A percentile compares a stretch with the other conserved stretches of the same genome.
Evolutionary conservation across 2,329 filamentous ascomycete genomes (phyloP).

Genomic region (Taxawa tesnikishii): DNA sequence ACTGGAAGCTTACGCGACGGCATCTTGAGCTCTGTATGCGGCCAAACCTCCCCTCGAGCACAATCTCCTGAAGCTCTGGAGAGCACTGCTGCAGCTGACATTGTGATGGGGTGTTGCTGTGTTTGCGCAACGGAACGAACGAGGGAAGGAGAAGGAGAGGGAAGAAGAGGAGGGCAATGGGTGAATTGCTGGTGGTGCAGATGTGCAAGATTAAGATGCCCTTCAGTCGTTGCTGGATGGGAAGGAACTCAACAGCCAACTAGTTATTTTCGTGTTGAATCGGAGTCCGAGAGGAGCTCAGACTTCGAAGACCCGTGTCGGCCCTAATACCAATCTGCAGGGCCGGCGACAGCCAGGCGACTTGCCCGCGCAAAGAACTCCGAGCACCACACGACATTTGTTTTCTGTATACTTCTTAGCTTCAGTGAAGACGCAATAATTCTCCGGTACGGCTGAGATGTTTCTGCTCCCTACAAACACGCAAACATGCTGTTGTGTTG

Average conservation of each 20-base stretch:
- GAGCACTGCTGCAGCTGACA: conserved; percentile 41
- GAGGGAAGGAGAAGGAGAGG: conserved; percentile 9
- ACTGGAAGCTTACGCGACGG: conserved; percentile 19
- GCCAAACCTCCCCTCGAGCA: conserved; percentile 20
- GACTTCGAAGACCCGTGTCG: too few species aligned
- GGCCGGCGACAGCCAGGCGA: too few species aligned
- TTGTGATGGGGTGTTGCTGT: conserved; percentile 21
- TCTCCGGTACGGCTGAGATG: too few species aligned
- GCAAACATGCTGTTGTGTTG: too few species aligned
- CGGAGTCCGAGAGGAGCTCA: too few species aligned
- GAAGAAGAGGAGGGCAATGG: conserved; percentile 5
- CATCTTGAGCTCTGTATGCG: conserved; percentile 19
- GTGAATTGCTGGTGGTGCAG: background rate
- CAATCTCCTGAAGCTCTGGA: conserved; percentile 32
- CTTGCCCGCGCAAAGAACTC: too few species aligned
- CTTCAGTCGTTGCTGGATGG: conserved; percentile 5
- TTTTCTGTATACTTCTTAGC: too few species aligned
- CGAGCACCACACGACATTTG: too few species aligned
- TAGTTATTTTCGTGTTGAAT: conserved; percentile 1
- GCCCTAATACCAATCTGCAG: too few species aligned
- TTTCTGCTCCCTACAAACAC: too few species aligned
- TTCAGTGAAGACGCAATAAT: too few species aligned
- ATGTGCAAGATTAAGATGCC: background rate
- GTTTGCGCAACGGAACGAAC: conserved; percentile 4
- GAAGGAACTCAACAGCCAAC: conserved; percentile 1